Percentiles rank a stretch among this genome's conserved stretches.
Conservation (phyloP, 75 land plant species). For the Isoetes taiwanensis region DNA sequence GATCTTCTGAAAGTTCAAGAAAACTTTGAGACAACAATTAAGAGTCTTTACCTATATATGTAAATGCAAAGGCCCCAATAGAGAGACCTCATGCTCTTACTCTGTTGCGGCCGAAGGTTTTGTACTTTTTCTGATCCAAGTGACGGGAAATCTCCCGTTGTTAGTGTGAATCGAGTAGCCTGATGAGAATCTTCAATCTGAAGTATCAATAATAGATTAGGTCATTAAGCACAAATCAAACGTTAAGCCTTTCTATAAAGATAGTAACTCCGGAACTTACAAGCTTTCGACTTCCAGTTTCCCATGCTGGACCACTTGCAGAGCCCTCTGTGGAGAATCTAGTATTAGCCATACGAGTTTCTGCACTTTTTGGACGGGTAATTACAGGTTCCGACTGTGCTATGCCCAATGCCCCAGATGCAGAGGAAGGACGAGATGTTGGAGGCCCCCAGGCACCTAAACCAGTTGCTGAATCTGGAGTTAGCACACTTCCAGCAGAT, state of each 20-base stretch:
- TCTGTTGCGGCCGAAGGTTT: slow-evolving; percentile 29
- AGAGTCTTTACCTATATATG: neutral
- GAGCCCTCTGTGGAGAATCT: no score
- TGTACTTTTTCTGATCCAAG: slow-evolving; percentile 52
- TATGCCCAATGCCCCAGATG: slow-evolving; percentile 44
- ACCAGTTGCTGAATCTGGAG: slow-evolving; percentile 19
- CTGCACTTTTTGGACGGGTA: slow-evolving; percentile 76
- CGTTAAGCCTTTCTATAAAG: neutral
- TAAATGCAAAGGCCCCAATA: neutral
- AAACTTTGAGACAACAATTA: neutral
- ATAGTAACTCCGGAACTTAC: slow-evolving; percentile 15
- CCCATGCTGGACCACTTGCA: slow-evolving; percentile 40
- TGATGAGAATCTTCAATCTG: slow-evolving; percentile 38
- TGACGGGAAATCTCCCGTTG: slow-evolving; percentile 71
- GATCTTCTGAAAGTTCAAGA: slow-evolving; percentile 2
- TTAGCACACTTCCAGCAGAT: slow-evolving; percentile 54
- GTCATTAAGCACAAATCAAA: neutral
- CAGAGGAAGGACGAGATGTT: slow-evolving; percentile 54
- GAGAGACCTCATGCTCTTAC: neutral
- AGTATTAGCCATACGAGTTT: slow-evolving; percentile 49
- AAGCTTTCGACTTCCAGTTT: slow-evolving; percentile 29
- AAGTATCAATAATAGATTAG: neutral
- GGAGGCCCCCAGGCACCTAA: slow-evolving; percentile 42
- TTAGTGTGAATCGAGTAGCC: slow-evolving; percentile 40
- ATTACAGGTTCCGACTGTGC: slow-evolving; percentile 28